A percentile compares a stretch with the other conserved stretches of the same genome.
These are phyloP conservation scores for Aspergillus steynii DNA, from an alignment of 495 filamentous ascomycete genomes.

Conservation along the genomic window DNA sequence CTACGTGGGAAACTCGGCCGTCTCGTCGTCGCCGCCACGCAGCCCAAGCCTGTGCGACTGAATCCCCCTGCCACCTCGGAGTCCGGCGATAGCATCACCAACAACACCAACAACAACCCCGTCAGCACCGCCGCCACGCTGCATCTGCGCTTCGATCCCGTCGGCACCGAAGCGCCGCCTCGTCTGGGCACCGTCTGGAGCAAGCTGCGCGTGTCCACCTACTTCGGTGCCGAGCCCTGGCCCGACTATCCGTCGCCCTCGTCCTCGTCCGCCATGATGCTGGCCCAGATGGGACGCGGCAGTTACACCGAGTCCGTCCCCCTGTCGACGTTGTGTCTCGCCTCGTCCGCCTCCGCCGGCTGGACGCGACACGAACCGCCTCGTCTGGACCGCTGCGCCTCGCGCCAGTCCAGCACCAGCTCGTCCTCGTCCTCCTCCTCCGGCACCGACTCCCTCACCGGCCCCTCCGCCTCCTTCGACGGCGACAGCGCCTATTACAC, in stretches of 20 bases:
- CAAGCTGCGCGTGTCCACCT: constrained; percentile 76
- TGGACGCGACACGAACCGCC: constrained; percentile 1
- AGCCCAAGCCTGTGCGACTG: constrained; percentile 70
- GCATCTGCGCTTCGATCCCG: constrained; percentile 73
- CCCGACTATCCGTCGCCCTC: constrained; percentile 38
- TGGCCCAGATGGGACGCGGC: constrained; percentile 57
- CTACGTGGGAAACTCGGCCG: constrained; percentile 75
- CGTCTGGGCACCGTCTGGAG: constrained; percentile 62
- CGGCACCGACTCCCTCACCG: constrained; percentile 29
- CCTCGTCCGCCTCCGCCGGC: constrained; percentile 62
- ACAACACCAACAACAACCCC: constrained; percentile 13
- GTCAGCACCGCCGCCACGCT: constrained; percentile 65
- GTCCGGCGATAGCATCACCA: not conserved
- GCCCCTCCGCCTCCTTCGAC: constrained; percentile 32
- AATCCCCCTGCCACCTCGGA: constrained; percentile 43
- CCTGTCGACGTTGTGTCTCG: constrained; percentile 66
- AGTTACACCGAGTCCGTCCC: constrained; percentile 62
- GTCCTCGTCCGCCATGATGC: constrained; percentile 9
- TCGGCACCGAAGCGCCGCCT: constrained; percentile 62
- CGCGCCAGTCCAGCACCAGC: constrained; percentile 44
- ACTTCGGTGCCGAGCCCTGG: constrained; percentile 67
- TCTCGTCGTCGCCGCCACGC: constrained; percentile 67
- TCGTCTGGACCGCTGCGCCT: constrained; percentile 55
- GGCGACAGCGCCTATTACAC: constrained; percentile 63
- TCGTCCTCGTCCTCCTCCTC: too few relatives aligned